Evolutionary conservation across 1,284 basidiomycete species (phyloP).

Genomic region (Erythrobasidium hasegawianum): DNA sequence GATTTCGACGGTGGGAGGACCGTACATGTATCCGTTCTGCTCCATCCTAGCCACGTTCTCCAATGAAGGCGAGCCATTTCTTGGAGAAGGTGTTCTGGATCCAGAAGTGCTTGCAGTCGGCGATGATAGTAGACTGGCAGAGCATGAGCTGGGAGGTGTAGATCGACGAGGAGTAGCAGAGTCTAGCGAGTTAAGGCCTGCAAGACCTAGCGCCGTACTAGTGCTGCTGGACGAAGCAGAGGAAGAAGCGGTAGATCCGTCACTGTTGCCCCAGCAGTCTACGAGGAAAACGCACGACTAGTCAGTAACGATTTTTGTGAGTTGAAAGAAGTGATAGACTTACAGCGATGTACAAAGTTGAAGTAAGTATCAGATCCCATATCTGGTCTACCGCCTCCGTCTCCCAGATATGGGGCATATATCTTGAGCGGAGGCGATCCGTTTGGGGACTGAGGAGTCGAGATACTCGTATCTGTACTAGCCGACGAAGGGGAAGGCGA

Average conservation of each 20-base stretch:
- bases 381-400: slow-evolving; percentile 13
- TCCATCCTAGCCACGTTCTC: slow-evolving; percentile 29
- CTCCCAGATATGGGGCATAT: slow-evolving; percentile 26
- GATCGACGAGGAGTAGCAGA: slow-evolving; percentile 12
- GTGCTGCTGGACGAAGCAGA: slow-evolving; percentile 31
- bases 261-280: slow-evolving; percentile 35
- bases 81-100: slow-evolving; percentile 20
- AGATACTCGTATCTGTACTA: slow-evolving; percentile 34
- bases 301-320: too few species aligned
- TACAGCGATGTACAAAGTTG: slow-evolving; percentile 35
- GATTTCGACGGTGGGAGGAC: slow-evolving; percentile 26
- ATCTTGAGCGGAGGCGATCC: slow-evolving; percentile 28
- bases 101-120: slow-evolving; percentile 15
- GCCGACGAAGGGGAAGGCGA: slow-evolving; percentile 34
- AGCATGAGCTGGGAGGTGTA: slow-evolving; percentile 28
- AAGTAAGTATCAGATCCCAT: slow-evolving; percentile 35
- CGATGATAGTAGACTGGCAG: slow-evolving; percentile 27
- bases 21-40: slow-evolving; percentile 23
- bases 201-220: slow-evolving; percentile 28
- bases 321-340: slow-evolving; percentile 10
- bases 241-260: neutral
- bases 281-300: too few species aligned
- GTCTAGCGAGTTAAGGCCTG: slow-evolving; percentile 13
- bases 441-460: slow-evolving; percentile 25
- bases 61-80: slow-evolving; percentile 10